Evolutionary conservation across 2,329 filamentous ascomycete species (phyloP).

Genomic region (Ophiocordyceps sinensis): DNA sequence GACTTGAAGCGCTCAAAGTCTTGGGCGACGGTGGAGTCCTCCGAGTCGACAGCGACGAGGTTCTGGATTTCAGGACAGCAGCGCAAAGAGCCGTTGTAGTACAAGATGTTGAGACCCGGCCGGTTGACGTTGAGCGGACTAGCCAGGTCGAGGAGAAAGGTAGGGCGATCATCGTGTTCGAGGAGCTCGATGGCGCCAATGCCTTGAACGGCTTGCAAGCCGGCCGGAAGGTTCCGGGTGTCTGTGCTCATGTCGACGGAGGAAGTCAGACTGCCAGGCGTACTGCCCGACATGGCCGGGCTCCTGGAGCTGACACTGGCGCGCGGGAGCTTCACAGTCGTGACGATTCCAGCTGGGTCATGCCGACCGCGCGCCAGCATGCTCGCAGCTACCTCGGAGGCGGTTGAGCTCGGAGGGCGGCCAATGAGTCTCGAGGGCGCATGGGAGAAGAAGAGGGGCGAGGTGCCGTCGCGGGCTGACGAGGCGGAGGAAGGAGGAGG

Average conservation of each 20-base stretch:
- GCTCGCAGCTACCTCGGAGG: slow-evolving; percentile 26
- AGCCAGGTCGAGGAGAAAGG: slow-evolving; percentile 57
- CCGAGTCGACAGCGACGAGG: slow-evolving; percentile 36
- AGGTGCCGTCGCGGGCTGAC: slow-evolving; percentile 21
- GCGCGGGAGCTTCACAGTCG: slow-evolving; percentile 39
- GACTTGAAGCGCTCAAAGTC: slow-evolving; percentile 51
- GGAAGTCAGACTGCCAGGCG: slow-evolving; percentile 37
- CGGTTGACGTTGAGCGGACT: slow-evolving; percentile 39
- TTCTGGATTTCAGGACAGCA: slow-evolving; percentile 39
- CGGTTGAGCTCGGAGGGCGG: slow-evolving; percentile 22
- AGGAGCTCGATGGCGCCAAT: slow-evolving; percentile 59
- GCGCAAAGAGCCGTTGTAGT: slow-evolving; percentile 53
- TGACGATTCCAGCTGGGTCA: slow-evolving; percentile 27
- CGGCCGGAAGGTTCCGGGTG: slow-evolving; percentile 28
- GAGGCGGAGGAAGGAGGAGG: slow-evolving; percentile 9
- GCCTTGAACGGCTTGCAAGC: slow-evolving; percentile 42
- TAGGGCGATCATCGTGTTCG: slow-evolving; percentile 63
- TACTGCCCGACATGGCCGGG: slow-evolving; percentile 33
- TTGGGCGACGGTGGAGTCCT: slow-evolving; percentile 23
- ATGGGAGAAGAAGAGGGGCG: slow-evolving; percentile 38
- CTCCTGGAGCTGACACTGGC: slow-evolving; percentile 35
- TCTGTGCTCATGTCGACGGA: slow-evolving; percentile 42
- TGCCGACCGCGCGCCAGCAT: slow-evolving; percentile 34
- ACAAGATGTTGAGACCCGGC: slow-evolving; percentile 45
- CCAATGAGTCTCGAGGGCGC: slow-evolving; percentile 20